A percentile compares a stretch with the other conserved stretches of the same genome.
These are phyloP conservation scores for Rubia balearica DNA, from an alignment of 305 asterid genomes.

Conservation along the genomic window DNA sequence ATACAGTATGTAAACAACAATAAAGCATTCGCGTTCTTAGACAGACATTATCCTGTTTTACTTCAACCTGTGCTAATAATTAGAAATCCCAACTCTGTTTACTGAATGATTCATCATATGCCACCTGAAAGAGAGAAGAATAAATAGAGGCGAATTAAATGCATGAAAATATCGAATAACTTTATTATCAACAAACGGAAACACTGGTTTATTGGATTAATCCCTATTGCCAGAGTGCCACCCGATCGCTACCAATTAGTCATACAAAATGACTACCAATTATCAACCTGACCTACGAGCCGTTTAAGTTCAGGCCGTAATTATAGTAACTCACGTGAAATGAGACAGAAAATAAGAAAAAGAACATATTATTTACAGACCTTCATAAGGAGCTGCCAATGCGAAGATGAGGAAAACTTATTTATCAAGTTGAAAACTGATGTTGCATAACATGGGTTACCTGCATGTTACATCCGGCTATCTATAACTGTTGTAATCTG, in stretches of 20 bases:
- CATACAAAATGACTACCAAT: not conserved
- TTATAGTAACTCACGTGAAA: not conserved
- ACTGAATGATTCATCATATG: not conserved
- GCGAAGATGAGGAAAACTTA: not conserved
- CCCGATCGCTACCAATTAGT: not conserved
- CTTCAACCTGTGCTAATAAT: not conserved
- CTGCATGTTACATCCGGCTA: not conserved
- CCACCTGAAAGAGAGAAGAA: not conserved
- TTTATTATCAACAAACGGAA: not conserved
- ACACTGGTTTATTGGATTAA: not conserved
- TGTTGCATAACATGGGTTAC: not conserved
- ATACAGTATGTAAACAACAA: not conserved
- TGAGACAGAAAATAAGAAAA: not conserved
- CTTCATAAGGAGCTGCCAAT: not conserved
- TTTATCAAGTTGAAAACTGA: not conserved
- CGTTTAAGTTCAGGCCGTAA: not conserved
- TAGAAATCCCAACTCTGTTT: not conserved
- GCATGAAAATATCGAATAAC: not conserved
- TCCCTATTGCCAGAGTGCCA: not conserved
- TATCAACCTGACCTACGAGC: not conserved
- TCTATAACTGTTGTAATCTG: slow-evolving; percentile 11
- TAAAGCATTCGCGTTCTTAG: not conserved
- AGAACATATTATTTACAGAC: not conserved
- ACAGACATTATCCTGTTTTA: not conserved
- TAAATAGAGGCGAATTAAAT: not conserved